A percentile compares a stretch with the other conserved stretches of the same genome.
Conservation (phyloP, 176 grass and related monocot genomes). For the Tuctoria greenei region DNA sequence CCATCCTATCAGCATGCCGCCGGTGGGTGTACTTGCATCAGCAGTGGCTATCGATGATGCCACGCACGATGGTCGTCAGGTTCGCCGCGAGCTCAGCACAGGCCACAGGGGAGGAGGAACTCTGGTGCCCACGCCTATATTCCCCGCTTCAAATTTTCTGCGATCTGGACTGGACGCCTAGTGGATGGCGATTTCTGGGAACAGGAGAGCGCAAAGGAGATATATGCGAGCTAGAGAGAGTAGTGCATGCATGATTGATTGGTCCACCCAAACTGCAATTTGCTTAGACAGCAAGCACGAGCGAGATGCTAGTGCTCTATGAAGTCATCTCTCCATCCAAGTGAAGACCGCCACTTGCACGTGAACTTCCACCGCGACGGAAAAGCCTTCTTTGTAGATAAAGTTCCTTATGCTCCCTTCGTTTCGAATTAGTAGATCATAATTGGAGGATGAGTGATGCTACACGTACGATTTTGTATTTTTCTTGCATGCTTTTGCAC, state of each 20-base stretch:
- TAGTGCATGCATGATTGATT: slow-evolving; percentile 37
- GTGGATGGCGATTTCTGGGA: slow-evolving; percentile 32
- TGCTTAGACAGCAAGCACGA: not conserved
- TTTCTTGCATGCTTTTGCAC: no score
- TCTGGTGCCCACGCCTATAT: slow-evolving; percentile 17
- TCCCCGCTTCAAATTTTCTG: slow-evolving; percentile 13
- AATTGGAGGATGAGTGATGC: no score
- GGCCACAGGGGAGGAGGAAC: no score
- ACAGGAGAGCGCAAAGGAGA: slow-evolving; percentile 6
- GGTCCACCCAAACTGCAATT: slow-evolving; percentile 27
- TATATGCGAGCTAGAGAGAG: not conserved
- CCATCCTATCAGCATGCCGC: not conserved
- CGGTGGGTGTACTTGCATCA: not conserved
- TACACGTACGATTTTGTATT: no score
- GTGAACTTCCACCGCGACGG: slow-evolving; percentile 12
- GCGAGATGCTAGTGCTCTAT: not conserved
- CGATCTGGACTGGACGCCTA: slow-evolving; percentile 15
- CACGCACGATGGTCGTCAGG: slow-evolving; percentile 17
- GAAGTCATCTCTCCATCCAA: slow-evolving; percentile 33
- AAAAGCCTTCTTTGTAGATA: not conserved
- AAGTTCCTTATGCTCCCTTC: no score
- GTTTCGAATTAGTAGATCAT: no score
- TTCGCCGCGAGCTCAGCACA: not conserved
- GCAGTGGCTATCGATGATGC: slow-evolving; percentile 8
- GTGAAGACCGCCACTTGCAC: slow-evolving; percentile 24